Percentiles rank a stretch among this genome's conserved stretches.
Evolutionary conservation across 306 rosid genomes (phyloP).

Genomic region (Sicyos edulis): DNA sequence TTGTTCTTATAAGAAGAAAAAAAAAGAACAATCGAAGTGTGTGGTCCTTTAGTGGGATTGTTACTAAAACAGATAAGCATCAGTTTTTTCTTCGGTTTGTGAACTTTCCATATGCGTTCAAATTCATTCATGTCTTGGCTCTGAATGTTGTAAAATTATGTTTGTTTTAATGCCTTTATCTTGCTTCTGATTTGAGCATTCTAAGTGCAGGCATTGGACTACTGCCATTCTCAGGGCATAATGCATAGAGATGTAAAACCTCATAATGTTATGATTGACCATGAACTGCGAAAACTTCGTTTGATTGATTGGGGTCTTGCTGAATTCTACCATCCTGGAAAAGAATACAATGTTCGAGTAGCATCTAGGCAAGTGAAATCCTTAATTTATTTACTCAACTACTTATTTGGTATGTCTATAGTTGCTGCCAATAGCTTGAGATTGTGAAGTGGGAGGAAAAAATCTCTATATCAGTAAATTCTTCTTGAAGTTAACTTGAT

Average conservation of each 20-base stretch:
- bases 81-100: background rate
- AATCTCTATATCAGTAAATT: background rate
- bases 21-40: background rate
- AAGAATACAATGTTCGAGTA: conserved; percentile 39
- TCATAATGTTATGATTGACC: conserved; percentile 46
- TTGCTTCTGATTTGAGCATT: conserved; percentile 6
- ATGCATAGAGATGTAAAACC: conserved; percentile 47
- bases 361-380: conserved; percentile 33
- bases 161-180: background rate
- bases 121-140: background rate
- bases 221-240: conserved; percentile 43
- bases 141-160: background rate
- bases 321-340: conserved; percentile 45
- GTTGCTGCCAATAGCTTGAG: background rate
- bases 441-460: background rate
- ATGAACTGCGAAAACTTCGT: conserved; percentile 38
- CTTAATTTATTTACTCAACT: background rate
- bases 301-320: conserved; percentile 48
- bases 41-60: background rate
- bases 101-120: background rate
- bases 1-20: background rate
- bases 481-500: conserved; percentile 1
- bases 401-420: background rate
- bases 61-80: background rate
- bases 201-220: conserved; percentile 35